Evolutionary conservation across 2,329 filamentous ascomycete species (phyloP), one percentile per base, ranked within the genome.

Genomic region (Hymenoscyphus albidus): DNA sequence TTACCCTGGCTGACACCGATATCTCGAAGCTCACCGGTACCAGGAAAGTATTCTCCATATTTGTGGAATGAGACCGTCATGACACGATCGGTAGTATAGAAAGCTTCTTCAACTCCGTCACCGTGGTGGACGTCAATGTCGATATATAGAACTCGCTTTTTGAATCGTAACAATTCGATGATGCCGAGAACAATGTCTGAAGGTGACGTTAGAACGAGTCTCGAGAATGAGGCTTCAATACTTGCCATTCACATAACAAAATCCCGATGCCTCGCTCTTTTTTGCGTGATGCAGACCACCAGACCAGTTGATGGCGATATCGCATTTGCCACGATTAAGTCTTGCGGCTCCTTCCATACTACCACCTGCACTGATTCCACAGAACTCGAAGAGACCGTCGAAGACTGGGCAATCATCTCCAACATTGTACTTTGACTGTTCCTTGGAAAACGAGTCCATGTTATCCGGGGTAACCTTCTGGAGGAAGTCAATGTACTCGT

Each of bases 251-350:
- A 98, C 92, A 77, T 99, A 99, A 81, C 95, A 99, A 81, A 99
- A 99, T 42, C 95, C 95, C 72, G 90, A 94, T 66, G 95, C 95
- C 79, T 97, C 93, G 70, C 90, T 91, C 79, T 98, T 98, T 78
- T 98, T 97, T 55, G 95, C 95, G 77, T 99, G 95, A 77, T 99
- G 95, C 58, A 99, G 85, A 32, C 95, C 95, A 61, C 95, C 95
- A 56, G 93, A 95, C 95, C 95, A 99, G 78, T 98, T 98, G 77
- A 99, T 91, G 22, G 95, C 95, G 73, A 99, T 97, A 77, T 98
- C 92, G 75, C 93, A 95, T 78, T 97, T 95, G 69, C 91, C 86
- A 69, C 93, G 91, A 74, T 94, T 93, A 22, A 99, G 84, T 68
- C 95, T 91, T 40, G 92, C 90, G 2, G 95, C 94, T 16, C 94